Conservation (phyloP, 2,329 filamentous ascomycete species). For the Hawksworthiomyces lignivorus region DNA sequence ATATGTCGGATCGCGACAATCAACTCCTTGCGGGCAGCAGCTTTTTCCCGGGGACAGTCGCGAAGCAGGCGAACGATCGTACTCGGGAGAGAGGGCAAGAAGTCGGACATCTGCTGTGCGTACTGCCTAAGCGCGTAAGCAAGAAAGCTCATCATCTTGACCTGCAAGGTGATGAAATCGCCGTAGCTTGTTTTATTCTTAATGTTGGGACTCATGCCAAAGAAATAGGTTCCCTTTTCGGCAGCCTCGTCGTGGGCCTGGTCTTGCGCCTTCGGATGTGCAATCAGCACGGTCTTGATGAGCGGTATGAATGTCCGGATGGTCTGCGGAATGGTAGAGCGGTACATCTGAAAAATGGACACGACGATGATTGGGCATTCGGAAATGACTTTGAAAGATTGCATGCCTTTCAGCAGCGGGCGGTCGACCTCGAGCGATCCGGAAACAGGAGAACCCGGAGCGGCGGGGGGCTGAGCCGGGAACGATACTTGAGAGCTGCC, state of each 20-base stretch:
- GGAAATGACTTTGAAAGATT: conserved; percentile 96
- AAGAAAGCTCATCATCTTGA: conserved; percentile 98
- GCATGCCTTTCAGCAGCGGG: conserved; percentile 84
- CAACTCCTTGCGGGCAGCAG: conserved; percentile 85
- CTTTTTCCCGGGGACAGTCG: conserved; percentile 92
- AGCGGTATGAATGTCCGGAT: conserved; percentile 88
- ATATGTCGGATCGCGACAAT: conserved; percentile 96
- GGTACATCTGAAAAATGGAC: conserved; percentile 92
- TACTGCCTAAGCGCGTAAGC: conserved; percentile 89
- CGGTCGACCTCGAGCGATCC: conserved; percentile 74
- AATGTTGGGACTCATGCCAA: conserved; percentile 86
- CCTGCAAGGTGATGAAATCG: conserved; percentile 95
- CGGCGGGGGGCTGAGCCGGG: conserved; percentile 65
- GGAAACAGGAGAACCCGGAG: conserved; percentile 84
- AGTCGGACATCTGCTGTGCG: conserved; percentile 78
- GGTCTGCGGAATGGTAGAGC: conserved; percentile 69
- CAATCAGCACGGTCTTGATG: conserved; percentile 80
- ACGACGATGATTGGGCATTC: conserved; percentile 99
- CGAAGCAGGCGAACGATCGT: conserved; percentile 87
- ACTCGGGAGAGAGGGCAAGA: conserved; percentile 74
- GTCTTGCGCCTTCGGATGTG: conserved; percentile 89
- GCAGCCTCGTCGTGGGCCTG: conserved; percentile 83
- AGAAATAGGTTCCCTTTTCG: conserved; percentile 73
- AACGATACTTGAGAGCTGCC: conserved; percentile 62
- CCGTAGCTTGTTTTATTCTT: conserved; percentile 91